These are phyloP conservation scores for Capronia americana DNA, from an alignment of 2,329 filamentous ascomycete species.

Conservation along the genomic window DNA sequence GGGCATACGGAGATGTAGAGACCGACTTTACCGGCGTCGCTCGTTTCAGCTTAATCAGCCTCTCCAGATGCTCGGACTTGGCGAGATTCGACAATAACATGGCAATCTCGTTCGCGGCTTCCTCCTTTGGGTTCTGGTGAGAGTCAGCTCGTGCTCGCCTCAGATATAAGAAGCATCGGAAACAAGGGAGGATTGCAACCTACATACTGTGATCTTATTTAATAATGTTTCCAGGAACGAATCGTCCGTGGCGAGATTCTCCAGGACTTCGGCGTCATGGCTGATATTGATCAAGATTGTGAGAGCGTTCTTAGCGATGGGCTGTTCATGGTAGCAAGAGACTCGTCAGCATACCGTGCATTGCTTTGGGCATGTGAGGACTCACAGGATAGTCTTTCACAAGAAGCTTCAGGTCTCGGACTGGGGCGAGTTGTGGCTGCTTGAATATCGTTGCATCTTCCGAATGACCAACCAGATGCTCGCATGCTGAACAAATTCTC, in stretches of 20 bases:
- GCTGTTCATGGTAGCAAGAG: constrained; percentile 53
- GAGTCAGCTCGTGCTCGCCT: neutral
- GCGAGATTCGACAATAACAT: constrained; percentile 94
- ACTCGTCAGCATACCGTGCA: neutral
- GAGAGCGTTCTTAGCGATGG: constrained; percentile 90
- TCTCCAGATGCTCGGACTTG: constrained; percentile 76
- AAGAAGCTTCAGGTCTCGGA: constrained; percentile 86
- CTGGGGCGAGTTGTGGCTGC: constrained; percentile 73
- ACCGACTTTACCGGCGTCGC: constrained; percentile 58
- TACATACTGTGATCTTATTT: constrained; percentile 69
- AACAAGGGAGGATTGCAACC: neutral
- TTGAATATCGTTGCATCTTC: constrained; percentile 84
- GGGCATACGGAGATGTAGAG: constrained; percentile 66
- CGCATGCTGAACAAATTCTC: constrained; percentile 56
- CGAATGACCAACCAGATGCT: constrained; percentile 84
- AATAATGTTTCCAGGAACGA: constrained; percentile 79
- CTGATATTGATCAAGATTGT: constrained; percentile 79
- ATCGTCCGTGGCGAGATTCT: constrained; percentile 76
- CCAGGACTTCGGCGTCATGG: constrained; percentile 75
- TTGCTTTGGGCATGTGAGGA: constrained; percentile 25
- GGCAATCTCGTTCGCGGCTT: constrained; percentile 80
- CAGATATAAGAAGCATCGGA: neutral
- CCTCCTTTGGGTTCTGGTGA: constrained; percentile 63
- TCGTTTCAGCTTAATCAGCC: constrained; percentile 72
- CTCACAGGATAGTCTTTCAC: constrained; percentile 81